These are phyloP conservation scores for Entonaema liquescens DNA, from an alignment of 495 filamentous ascomycete species.

Conservation along the genomic window DNA sequence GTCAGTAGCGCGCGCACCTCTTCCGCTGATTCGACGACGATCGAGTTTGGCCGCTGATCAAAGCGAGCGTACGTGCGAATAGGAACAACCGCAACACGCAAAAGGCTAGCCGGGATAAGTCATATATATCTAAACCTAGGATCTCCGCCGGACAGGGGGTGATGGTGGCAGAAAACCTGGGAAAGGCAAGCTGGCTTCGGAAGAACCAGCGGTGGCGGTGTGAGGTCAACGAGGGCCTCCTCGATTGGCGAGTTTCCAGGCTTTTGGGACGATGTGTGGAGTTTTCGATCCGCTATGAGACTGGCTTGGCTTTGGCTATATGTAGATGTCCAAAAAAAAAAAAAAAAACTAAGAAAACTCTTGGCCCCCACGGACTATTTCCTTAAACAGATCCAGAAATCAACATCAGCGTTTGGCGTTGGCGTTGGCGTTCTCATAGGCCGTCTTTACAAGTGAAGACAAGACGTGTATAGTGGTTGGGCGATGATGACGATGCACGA, in stretches of 20 bases:
- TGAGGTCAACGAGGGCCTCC: conserved; percentile 37
- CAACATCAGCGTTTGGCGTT: conserved; percentile 35
- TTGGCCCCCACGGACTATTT: conserved; percentile 37
- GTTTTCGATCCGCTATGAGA: conserved; percentile 28
- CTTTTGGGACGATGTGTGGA: conserved; percentile 41
- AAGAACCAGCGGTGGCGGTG: conserved; percentile 35
- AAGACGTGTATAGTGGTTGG: conserved; percentile 14
- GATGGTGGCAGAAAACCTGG: conserved; percentile 8
- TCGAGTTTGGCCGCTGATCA: conserved; percentile 8
- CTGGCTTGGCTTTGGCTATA: conserved; percentile 16
- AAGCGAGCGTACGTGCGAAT: not conserved
- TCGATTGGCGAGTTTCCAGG: conserved; percentile 37
- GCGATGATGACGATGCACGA: conserved; percentile 12
- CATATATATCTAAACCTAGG: conserved; percentile 36
- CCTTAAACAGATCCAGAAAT: conserved; percentile 37
- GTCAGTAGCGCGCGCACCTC: conserved; percentile 41
- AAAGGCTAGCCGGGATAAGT: not conserved
- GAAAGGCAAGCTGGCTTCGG: conserved; percentile 1
- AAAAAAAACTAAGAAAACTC: not conserved
- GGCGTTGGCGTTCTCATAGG: not conserved
- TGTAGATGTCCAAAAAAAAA: not conserved
- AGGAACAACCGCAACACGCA: not conserved
- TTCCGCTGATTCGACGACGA: conserved; percentile 19
- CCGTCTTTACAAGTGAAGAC: conserved; percentile 2
- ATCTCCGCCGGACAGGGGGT: conserved; percentile 31